Percentiles rank a stretch among this genome's conserved stretches.
These are phyloP conservation scores for Tolypocladium endophyticum DNA, from an alignment of 2,329 filamentous ascomycete species.

Conservation along the genomic window DNA sequence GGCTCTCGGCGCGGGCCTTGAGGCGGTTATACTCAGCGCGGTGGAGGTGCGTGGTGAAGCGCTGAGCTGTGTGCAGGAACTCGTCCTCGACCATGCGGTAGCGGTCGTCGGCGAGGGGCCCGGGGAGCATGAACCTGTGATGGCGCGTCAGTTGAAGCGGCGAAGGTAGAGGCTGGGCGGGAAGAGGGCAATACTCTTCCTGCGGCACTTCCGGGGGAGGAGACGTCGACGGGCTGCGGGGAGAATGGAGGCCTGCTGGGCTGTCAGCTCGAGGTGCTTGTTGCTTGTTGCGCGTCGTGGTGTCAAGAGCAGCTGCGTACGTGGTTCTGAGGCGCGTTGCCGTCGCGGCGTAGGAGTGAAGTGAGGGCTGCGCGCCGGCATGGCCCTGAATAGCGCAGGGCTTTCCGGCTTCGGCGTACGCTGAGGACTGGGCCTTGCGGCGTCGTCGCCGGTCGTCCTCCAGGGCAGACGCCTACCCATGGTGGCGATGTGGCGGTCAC, in stretches of 20 bases:
- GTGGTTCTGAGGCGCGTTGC: background rate
- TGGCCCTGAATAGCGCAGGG: background rate
- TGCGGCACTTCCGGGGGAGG: conserved; percentile 36
- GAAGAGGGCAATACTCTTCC: conserved; percentile 30
- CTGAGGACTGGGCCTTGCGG: conserved; percentile 4
- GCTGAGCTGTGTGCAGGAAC: conserved; percentile 53
- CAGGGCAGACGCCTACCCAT: conserved; percentile 45
- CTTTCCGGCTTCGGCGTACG: background rate
- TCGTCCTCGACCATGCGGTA: conserved; percentile 84
- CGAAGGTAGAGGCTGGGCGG: too few relatives aligned
- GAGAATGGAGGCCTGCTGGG: conserved; percentile 6
- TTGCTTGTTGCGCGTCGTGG: background rate
- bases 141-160: background rate
- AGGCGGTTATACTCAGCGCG: conserved; percentile 65
- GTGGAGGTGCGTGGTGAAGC: conserved; percentile 66
- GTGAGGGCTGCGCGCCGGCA: background rate
- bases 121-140: conserved; percentile 51
- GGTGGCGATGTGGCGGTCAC: background rate
- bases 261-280: background rate
- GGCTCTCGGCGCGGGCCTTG: conserved; percentile 43
- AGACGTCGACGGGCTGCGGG: conserved; percentile 36
- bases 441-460: conserved; percentile 19
- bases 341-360: conserved; percentile 2
- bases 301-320: background rate
- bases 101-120: conserved; percentile 55